Evolutionary conservation across 2,329 filamentous ascomycete genomes (phyloP).

Genomic region (Fusarium albidum): DNA sequence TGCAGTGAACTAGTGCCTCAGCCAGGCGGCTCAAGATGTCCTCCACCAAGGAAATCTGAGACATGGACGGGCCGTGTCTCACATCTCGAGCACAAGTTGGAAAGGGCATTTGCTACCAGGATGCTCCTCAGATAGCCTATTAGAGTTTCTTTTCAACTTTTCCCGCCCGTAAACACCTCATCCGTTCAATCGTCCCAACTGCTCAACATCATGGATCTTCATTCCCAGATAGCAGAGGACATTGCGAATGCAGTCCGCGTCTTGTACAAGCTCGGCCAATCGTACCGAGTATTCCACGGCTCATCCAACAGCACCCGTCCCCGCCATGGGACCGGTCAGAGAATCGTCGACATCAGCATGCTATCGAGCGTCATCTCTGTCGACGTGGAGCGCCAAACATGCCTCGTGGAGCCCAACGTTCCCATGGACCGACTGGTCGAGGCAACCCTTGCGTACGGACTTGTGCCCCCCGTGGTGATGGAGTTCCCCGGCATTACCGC

Average conservation of each 20-base stretch:
- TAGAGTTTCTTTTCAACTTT: background rate
- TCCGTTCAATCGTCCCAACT: background rate
- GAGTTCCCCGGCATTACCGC: conserved; percentile 76
- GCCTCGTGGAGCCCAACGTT: conserved; percentile 72
- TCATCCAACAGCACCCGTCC: conserved; percentile 76
- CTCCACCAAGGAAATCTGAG: conserved; percentile 1
- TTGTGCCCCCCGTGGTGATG: conserved; percentile 73
- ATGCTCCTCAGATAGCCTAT: too few relatives aligned
- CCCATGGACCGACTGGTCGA: conserved; percentile 71
- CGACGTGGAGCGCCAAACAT: background rate
- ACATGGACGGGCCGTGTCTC: background rate
- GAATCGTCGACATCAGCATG: conserved; percentile 33
- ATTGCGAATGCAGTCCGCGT: conserved; percentile 53
- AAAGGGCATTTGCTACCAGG: too few relatives aligned
- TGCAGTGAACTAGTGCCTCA: background rate
- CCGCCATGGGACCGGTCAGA: conserved; percentile 41
- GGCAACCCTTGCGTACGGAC: conserved; percentile 60
- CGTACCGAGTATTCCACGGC: conserved; percentile 77
- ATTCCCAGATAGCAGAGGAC: conserved; percentile 52
- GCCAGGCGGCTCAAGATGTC: background rate
- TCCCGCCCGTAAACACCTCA: background rate
- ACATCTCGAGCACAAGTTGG: background rate
- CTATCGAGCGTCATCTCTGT: conserved; percentile 27
- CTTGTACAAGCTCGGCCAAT: conserved; percentile 54
- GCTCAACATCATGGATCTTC: conserved; percentile 56